Evolutionary conservation across 73 alveolate genomes (phyloP), one percentile per base, ranked within the genome.

Genomic region (Paramecium biaurelia): DNA sequence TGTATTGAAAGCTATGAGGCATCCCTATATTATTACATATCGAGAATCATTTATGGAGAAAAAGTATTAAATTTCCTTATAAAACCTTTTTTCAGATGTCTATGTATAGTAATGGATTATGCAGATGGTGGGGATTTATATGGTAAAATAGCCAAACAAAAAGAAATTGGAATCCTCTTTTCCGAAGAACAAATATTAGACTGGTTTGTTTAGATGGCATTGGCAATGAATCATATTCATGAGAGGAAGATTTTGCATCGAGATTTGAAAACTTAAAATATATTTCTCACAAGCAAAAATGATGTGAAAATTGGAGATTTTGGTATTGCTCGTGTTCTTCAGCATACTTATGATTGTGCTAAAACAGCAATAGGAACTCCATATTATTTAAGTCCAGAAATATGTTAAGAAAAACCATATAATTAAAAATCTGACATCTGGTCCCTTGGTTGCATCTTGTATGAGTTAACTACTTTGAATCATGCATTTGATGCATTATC

Each of bases 291-390:
- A 92, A 85, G 95, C 79, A 97, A 95, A 34, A 97, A 97, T 63
- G 96, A 95, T 89, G 97, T 98, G 1, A 98, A 97, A 86, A 95
- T 98, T 10, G 99, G 99, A 14, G 99, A 98, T 94, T 98, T 98
- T 84, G 99, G 99, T 57, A 97, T 98, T 57, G 98, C 99, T 5
- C 92, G 99, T 85, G 98, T 96, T 1, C 95, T 98, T 53, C 92
- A 97, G 76, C 97, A 96, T 93, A 97, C 99, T 10, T 95, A 94
- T 96, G 99, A 98, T 63, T 96, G 98, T 76, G 99, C 99, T 8
- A 92, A 94, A 86, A 98, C 99, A 8, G 99, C 99, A 3, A 97
- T 99, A 88, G 99, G 99, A 21, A 99, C 99, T 3, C 99, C 99
- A 15, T 99, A 96, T 94, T 99, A 98, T 89, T 92, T 98, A 57